Evolutionary conservation across 345 rosid genomes (phyloP).

Genomic region (Corymbia maculata): DNA sequence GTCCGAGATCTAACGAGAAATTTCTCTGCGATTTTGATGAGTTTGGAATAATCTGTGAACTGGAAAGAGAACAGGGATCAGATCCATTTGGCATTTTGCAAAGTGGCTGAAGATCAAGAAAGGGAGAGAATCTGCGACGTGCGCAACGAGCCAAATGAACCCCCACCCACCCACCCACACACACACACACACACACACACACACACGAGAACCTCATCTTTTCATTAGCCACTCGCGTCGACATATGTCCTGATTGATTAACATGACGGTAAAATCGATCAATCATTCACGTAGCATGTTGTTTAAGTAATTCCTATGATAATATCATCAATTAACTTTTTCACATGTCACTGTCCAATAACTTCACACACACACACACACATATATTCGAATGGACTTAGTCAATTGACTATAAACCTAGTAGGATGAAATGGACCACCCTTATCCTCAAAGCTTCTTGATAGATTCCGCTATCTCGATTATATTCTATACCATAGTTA

Average conservation of each 20-base stretch:
- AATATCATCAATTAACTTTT: not conserved
- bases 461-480: not conserved
- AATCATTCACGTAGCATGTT: not conserved
- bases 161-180: too few relatives aligned
- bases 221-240: not conserved
- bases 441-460: not conserved
- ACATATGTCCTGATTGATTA: not conserved
- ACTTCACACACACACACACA: too few relatives aligned
- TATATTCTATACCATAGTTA: not conserved
- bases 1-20: not conserved
- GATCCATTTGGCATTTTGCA: not conserved
- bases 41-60: not conserved
- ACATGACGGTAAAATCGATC: not conserved
- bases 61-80: not conserved
- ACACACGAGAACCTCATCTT: not conserved
- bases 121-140: not conserved
- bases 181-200: too few relatives aligned
- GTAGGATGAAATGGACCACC: not conserved
- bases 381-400: not conserved
- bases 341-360: not conserved
- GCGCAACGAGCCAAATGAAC: not conserved
- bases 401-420: not conserved
- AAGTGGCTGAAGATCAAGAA: not conserved
- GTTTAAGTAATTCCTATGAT: not conserved
- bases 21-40: not conserved